These are phyloP conservation scores for Saturnispora besseyi DNA, from an alignment of 805 yeast species.

Conservation along the genomic window DNA sequence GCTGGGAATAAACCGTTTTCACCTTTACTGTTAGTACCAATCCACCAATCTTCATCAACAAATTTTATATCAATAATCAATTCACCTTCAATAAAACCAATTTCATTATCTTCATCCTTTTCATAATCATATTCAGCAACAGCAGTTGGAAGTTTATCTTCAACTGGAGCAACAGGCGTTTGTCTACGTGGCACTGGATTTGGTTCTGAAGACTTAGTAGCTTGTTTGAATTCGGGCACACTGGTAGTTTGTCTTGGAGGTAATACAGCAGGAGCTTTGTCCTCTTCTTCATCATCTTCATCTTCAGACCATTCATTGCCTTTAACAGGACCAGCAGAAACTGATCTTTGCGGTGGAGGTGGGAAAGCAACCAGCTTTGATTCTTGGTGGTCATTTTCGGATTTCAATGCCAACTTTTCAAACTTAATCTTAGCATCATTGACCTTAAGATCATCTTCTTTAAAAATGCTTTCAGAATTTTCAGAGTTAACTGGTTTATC, in stretches of 20 bases:
- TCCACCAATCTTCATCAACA: conserved; percentile 71
- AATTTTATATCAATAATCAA: conserved; percentile 54
- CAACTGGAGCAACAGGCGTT: conserved; percentile 7
- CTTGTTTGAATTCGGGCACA: conserved; percentile 1
- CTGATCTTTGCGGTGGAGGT: conserved; percentile 13
- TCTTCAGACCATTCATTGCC: conserved; percentile 13
- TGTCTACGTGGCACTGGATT: conserved; percentile 14
- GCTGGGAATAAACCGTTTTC: conserved; percentile 52
- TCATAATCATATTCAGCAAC: conserved; percentile 74
- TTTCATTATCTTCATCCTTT: conserved; percentile 70
- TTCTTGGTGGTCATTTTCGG: conserved; percentile 18
- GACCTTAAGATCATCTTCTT: conserved; percentile 25
- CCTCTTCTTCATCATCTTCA: conserved; percentile 18
- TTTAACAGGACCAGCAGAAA: conserved; percentile 16
- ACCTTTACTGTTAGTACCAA: conserved; percentile 29
- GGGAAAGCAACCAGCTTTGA: conserved; percentile 10
- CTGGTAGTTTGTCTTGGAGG: conserved; percentile 19
- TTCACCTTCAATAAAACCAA: conserved; percentile 60
- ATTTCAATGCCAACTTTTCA: conserved; percentile 22
- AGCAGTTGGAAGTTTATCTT: conserved; percentile 36
- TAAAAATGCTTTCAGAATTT: conserved; percentile 13
- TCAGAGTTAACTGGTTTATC: conserved; percentile 27
- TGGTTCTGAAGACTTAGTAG: conserved; percentile 8
- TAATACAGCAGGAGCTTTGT: conserved; percentile 17
- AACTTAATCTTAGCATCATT: conserved; percentile 27